Evolutionary conservation across 176 grass and related monocot species (phyloP), one percentile per base, ranked within the genome.

Genomic region (Guadua angustifolia): DNA sequence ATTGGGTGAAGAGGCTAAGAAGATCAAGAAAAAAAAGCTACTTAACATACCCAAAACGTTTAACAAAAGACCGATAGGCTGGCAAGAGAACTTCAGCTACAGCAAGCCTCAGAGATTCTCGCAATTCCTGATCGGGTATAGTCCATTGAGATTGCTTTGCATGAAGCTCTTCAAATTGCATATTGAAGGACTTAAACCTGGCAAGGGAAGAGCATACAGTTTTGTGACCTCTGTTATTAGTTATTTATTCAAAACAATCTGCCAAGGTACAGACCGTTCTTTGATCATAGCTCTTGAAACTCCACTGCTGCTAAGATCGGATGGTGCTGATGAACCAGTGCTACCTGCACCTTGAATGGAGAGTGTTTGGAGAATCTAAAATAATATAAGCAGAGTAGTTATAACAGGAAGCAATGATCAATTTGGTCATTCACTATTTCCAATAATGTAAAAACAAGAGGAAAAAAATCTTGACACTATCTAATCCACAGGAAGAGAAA

Each of bases 301-400:
- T 84, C 91, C 93, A 52, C 73, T 98, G 52, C 35, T 91, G 63
- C 68, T 87, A 92, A 71, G 75, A 33, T 94, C 91, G 19, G 69
- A 72, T 80, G 63, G 82, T 55, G 83, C 16, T 50, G 90, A 86
- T 53, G 82, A 83, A 80, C 89, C 64, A 63, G 70, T 79, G 52
- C 77, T 71, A 79, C 66, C 83, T 13, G 25, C 44, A 77, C 69
- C 87, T 88, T 91, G 85, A 83, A 91, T 66, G 6, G 91, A 87
- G 74, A 94, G 91, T 52, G 81, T 94, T 67, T 99, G 87, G 73
- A 94, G 63, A 88, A 95, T 92, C 93, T 99, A 77, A 65, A 77
- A 71, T 36, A 68, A 75, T 49, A 64, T 45, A 81, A 85, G 64
- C 15, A 68, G 24, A 78, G 17, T 71, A 82, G 57, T 69, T 83